Evolutionary conservation across 75 land plant species (phyloP).

Genomic region (Pinus taeda): DNA sequence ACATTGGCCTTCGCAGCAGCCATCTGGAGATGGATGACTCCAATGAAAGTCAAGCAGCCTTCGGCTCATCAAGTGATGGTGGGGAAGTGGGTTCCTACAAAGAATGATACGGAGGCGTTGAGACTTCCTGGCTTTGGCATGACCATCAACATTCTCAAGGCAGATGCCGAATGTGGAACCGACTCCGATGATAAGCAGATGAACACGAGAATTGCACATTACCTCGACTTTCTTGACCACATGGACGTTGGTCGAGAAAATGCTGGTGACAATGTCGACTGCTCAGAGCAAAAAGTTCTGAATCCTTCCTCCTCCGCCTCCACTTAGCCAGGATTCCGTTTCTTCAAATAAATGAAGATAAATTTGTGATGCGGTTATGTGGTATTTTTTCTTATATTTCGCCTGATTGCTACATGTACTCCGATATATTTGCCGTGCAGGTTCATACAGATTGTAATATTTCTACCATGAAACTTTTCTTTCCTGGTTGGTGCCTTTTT

Average conservation of each 20-base stretch:
- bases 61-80: constrained; percentile 34
- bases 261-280: constrained; percentile 24
- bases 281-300: constrained; percentile 30
- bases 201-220: constrained; percentile 28
- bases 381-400: too few relatives aligned
- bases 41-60: constrained; percentile 27
- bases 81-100: constrained; percentile 28
- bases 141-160: constrained; percentile 42
- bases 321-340: neutral
- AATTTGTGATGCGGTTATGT: too few relatives aligned
- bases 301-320: constrained; percentile 12
- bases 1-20: constrained; percentile 33
- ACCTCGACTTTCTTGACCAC: constrained; percentile 22
- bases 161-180: constrained; percentile 35
- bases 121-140: constrained; percentile 39
- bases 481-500: too few relatives aligned
- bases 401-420: too few relatives aligned
- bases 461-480: too few relatives aligned
- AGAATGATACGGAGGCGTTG: constrained; percentile 13
- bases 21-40: constrained; percentile 21
- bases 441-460: too few relatives aligned
- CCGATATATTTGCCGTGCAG: too few relatives aligned
- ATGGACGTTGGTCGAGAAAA: constrained; percentile 16
- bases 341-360: too few relatives aligned
- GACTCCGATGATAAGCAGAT: constrained; percentile 19